phyloP scores from a whole-genome alignment of 352 stramenopile genomes.

The Nothophytophthora sp. region DNA sequence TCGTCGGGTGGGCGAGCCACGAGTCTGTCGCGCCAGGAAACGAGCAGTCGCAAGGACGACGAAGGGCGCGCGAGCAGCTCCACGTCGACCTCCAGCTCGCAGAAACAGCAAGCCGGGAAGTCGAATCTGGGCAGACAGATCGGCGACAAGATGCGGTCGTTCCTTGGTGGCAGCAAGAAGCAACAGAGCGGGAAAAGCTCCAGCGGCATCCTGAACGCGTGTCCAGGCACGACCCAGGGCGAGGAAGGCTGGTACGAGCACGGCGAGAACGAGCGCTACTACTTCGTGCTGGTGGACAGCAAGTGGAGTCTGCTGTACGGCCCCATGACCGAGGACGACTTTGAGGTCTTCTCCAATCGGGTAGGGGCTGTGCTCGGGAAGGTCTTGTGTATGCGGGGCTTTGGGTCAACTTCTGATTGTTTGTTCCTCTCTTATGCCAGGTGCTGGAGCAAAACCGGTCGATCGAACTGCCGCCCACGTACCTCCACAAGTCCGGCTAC shows the following conservation, averaged over 20 bases:
- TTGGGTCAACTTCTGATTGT: background rate
- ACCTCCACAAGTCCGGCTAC: constrained; percentile 83
- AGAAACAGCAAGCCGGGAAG: constrained; percentile 36
- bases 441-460: constrained; percentile 63
- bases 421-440: constrained; percentile 23
- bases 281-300: constrained; percentile 79
- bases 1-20: constrained; percentile 24
- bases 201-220: constrained; percentile 83
- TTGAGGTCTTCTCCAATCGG: constrained; percentile 74
- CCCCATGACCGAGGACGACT: constrained; percentile 85
- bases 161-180: constrained; percentile 77
- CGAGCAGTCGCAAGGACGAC: constrained; percentile 53
- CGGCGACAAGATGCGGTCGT: constrained; percentile 80
- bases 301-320: constrained; percentile 89
- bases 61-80: constrained; percentile 44
- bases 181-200: constrained; percentile 57
- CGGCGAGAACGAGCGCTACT: constrained; percentile 86
- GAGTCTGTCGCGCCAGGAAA: constrained; percentile 11
- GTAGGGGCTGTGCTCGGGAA: constrained; percentile 17
- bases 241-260: constrained; percentile 90
- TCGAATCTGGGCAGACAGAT: constrained; percentile 71
- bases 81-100: constrained; percentile 12
- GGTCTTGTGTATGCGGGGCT: background rate
- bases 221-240: constrained; percentile 72
- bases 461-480: constrained; percentile 76